Conservation (phyloP, 140 eudicot species). For the Anethum foeniculum region DNA sequence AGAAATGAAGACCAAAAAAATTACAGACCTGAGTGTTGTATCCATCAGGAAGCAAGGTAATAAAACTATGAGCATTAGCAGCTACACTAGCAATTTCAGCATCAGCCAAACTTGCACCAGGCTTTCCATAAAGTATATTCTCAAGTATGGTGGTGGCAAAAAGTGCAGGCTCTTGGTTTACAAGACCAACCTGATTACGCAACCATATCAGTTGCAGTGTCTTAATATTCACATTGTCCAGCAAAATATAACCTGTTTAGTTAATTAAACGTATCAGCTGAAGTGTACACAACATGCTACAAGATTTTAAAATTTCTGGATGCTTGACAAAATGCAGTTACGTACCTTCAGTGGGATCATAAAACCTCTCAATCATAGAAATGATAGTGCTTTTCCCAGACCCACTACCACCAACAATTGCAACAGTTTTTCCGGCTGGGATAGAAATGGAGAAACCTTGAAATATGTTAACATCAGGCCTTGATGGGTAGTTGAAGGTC, state of each 20-base stretch:
- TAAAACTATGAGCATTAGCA: constrained; percentile 93
- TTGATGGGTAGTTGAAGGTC: constrained; percentile 82
- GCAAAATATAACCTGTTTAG: constrained; percentile 61
- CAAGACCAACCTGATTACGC: constrained; percentile 85
- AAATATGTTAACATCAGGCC: constrained; percentile 86
- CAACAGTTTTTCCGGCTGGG: constrained; percentile 90
- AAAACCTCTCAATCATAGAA: constrained; percentile 81
- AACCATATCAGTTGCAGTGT: constrained; percentile 79
- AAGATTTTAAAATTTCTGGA: neutral
- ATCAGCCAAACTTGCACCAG: constrained; percentile 74
- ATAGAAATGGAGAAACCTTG: constrained; percentile 66
- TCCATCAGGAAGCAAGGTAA: constrained; percentile 80
- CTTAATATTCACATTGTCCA: constrained; percentile 75
- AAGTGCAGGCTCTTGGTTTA: constrained; percentile 96
- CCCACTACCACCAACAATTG: constrained; percentile 98
- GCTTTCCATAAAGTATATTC: constrained; percentile 82
- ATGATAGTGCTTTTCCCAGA: constrained; percentile 95
- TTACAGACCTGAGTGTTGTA: constrained; percentile 78
- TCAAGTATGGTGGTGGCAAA: constrained; percentile 96
- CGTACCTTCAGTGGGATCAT: constrained; percentile 87
- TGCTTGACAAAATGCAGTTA: neutral
- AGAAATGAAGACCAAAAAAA: neutral
- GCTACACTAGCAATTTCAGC: constrained; percentile 81
- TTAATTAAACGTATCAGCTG: constrained; percentile 1
- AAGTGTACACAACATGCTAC: neutral